A percentile compares a stretch with the other conserved stretches of the same genome.
These are phyloP conservation scores for Phytophthora pistaciae DNA, from an alignment of 352 stramenopile species.

Conservation along the genomic window DNA sequence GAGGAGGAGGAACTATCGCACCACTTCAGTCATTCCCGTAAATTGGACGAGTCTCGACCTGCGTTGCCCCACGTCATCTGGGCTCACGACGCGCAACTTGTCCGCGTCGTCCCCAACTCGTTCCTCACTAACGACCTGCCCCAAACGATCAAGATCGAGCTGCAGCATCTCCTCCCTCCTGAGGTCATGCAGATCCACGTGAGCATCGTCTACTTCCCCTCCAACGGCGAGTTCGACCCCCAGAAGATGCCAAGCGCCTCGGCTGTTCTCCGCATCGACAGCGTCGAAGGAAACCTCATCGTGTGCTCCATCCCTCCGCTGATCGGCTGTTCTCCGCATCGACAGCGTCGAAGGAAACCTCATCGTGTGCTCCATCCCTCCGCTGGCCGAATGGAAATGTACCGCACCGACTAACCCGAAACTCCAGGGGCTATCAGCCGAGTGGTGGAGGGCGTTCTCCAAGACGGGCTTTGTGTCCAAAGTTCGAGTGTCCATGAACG, in stretches of 20 bases:
- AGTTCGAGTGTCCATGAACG: slow-evolving; percentile 64
- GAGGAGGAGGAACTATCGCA: slow-evolving; percentile 5
- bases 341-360: slow-evolving; percentile 28
- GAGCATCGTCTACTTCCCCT: slow-evolving; percentile 16
- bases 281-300: slow-evolving; percentile 34
- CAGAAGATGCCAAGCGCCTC: slow-evolving; percentile 17
- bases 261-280: slow-evolving; percentile 36
- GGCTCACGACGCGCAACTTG: slow-evolving; percentile 53
- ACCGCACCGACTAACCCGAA: slow-evolving; percentile 9
- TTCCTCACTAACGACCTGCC: slow-evolving; percentile 51
- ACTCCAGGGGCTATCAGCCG: slow-evolving; percentile 7
- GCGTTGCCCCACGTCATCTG: slow-evolving; percentile 42
- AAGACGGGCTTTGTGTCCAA: slow-evolving; percentile 43
- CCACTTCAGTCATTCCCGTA: slow-evolving; percentile 9
- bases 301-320: slow-evolving; percentile 50
- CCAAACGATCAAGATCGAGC: slow-evolving; percentile 48
- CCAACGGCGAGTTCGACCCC: slow-evolving; percentile 5
- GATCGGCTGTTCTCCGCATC: slow-evolving; percentile 37
- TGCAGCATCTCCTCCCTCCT: slow-evolving; percentile 39
- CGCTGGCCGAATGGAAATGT: slow-evolving; percentile 49
- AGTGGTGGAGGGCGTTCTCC: slow-evolving; percentile 50
- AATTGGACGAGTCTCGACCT: slow-evolving; percentile 1
- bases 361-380: slow-evolving; percentile 51
- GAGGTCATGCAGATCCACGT: slow-evolving; percentile 24
- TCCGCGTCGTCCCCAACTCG: slow-evolving; percentile 60